Base-by-base conservation (phyloP, 495 filamentous ascomycete species). In the Elaphomyces granulatus region DNA sequence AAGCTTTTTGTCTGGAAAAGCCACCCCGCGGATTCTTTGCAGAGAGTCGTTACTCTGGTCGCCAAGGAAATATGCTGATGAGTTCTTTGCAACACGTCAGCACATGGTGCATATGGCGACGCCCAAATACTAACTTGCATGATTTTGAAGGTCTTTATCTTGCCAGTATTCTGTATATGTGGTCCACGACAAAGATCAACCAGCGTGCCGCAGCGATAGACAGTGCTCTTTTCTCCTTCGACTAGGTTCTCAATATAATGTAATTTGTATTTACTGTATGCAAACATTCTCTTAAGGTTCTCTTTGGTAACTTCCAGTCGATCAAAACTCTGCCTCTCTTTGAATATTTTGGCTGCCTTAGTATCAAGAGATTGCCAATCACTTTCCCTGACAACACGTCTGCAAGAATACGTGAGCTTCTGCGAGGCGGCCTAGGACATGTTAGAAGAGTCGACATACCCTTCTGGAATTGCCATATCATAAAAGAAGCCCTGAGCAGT, bases 401-500 rank as follows among this genome's bases (percentile, higher is more conserved):
- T 66, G 34, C 15, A 15, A 38, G 18, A 32, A 21, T 6, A n/a
- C 17, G 16, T 23, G n/a, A 20, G 35, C 33, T 31, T 17, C 20
- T 15, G 26, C 14, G 35, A 15, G 26, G 17, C 17, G 19, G 17
- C 18, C 3, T 36, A 3, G 9, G 16, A 20, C 14, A 18, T 6
- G 16, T 15, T 28, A 19, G 1, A 15, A 36, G n/a, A 30, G 17
- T 20, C 15, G 23, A 48, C 59, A 33, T 64, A 76, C 49, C 72
- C 74, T 17, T 75, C 81, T 17, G 80, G 79, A 15, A 94, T 72
- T 12, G 77, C 79, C 87, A 96, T 94, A 54, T 98, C 88, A 59
- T 96, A 96, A 68, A 92, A 96, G 71, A 96, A 98, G 26, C 92
- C 90, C 59, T 87, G 79, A 10, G 87, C 77, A 21, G 84, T 84